These are phyloP conservation scores for Vanrija humicola DNA, from an alignment of 1,284 basidiomycete genomes.

Conservation along the genomic window DNA sequence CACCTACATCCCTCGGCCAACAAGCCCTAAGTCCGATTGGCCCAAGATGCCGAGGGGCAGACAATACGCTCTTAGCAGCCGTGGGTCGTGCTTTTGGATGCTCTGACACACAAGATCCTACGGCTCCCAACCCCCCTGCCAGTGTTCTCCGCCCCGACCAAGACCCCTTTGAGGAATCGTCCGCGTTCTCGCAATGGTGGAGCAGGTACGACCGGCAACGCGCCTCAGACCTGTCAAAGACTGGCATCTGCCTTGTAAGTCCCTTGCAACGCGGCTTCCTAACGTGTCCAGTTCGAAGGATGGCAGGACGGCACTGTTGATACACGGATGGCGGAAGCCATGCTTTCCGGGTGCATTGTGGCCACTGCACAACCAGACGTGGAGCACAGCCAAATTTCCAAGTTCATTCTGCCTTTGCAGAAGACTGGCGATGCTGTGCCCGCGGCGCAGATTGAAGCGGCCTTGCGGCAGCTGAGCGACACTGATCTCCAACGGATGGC, in stretches of 20 bases:
- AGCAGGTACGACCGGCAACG: slow-evolving; percentile 16
- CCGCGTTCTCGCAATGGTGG: slow-evolving; percentile 24
- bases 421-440: background rate
- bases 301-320: slow-evolving; percentile 30
- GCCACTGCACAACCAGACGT: slow-evolving; percentile 29
- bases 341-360: slow-evolving; percentile 39
- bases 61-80: slow-evolving; percentile 13
- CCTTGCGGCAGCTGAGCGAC: background rate
- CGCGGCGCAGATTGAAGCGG: background rate
- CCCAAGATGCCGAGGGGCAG: slow-evolving; percentile 21
- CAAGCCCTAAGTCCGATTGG: slow-evolving; percentile 10
- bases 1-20: slow-evolving; percentile 21
- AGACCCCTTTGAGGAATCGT: slow-evolving; percentile 13
- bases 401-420: slow-evolving; percentile 1
- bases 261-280: no score
- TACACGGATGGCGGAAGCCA: slow-evolving; percentile 31
- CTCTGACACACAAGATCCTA: background rate
- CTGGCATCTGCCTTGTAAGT: slow-evolving; percentile 36
- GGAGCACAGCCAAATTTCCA: slow-evolving; percentile 19
- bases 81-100: slow-evolving; percentile 7
- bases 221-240: slow-evolving; percentile 20
- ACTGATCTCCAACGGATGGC: background rate
- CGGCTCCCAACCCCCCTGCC: slow-evolving; percentile 4
- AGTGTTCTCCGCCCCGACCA: slow-evolving; percentile 1
- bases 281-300: slow-evolving; percentile 26